These are phyloP conservation scores for Cryphonectria japonica DNA, from an alignment of 2,329 filamentous ascomycete species.

Conservation along the genomic window DNA sequence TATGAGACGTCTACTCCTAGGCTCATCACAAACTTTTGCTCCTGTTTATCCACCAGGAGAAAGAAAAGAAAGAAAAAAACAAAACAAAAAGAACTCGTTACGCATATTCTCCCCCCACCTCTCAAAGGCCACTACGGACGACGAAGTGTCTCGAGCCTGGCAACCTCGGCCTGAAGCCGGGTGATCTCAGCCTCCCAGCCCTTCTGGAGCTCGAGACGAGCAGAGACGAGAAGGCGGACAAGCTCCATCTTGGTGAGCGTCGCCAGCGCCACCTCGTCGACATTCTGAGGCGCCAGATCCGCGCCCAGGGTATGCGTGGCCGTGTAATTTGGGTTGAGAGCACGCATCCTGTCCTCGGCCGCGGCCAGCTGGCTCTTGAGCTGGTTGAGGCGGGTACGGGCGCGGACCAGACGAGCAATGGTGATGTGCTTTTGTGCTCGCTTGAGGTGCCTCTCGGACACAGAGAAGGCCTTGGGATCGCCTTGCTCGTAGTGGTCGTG, in stretches of 20 bases:
- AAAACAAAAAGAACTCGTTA: too few species aligned
- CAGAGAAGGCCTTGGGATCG: neutral
- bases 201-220: neutral
- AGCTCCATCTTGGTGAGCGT: neutral
- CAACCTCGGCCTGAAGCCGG: neutral
- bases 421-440: neutral
- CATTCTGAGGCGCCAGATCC: neutral
- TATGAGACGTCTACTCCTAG: neutral
- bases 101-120: neutral
- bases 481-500: constrained; percentile 1
- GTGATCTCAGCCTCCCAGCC: neutral
- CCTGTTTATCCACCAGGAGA: too few species aligned
- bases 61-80: too few species aligned
- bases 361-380: neutral
- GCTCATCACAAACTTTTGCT: neutral
- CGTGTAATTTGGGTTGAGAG: neutral
- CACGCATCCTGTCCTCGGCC: neutral
- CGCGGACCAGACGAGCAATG: neutral
- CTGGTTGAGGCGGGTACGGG: neutral
- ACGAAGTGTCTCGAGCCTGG: neutral
- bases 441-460: neutral
- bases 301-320: neutral
- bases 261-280: neutral
- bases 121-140: neutral
- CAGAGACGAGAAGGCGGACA: neutral